Conservation (phyloP, 345 rosid genomes). For the Rubroshorea leprosula region DNA sequence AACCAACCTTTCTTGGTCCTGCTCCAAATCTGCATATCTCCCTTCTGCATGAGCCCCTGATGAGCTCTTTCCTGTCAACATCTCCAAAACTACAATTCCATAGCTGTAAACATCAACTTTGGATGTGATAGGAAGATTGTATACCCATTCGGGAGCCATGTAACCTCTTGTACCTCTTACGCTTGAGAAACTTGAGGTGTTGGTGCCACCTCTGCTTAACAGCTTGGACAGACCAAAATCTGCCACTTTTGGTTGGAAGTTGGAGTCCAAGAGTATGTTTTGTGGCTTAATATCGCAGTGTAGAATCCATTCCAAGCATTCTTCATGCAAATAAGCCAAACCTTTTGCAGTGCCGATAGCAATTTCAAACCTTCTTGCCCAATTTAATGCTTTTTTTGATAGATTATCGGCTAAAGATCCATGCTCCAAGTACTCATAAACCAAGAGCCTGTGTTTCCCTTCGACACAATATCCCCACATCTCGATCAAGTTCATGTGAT, state of each 20-base stretch:
- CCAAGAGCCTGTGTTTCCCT: constrained; percentile 28
- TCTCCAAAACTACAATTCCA: no score
- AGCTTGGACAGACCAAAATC: constrained; percentile 25
- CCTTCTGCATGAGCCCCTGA: no score
- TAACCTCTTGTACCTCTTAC: no score
- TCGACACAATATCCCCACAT: constrained; percentile 33
- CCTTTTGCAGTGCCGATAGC: constrained; percentile 30
- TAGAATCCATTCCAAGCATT: constrained; percentile 29
- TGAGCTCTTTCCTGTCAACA: no score
- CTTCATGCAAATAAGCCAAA: constrained; percentile 33
- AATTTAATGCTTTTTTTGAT: constrained; percentile 5
- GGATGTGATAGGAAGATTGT: no score
- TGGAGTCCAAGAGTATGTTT: constrained; percentile 25
- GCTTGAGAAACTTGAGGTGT: no score
- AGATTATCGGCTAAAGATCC: constrained; percentile 24
- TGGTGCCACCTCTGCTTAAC: no score
- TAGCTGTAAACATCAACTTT: no score
- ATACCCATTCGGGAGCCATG: no score
- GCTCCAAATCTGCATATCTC: no score
- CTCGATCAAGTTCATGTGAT: constrained; percentile 32
- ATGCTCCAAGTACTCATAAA: constrained; percentile 31
- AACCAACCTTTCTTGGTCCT: no score
- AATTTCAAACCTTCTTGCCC: constrained; percentile 24
- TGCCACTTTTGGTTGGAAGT: no score
- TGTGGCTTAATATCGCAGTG: constrained; percentile 28